Conservation (phyloP, 345 rosid genomes). For the Streptanthus diversifolius region DNA sequence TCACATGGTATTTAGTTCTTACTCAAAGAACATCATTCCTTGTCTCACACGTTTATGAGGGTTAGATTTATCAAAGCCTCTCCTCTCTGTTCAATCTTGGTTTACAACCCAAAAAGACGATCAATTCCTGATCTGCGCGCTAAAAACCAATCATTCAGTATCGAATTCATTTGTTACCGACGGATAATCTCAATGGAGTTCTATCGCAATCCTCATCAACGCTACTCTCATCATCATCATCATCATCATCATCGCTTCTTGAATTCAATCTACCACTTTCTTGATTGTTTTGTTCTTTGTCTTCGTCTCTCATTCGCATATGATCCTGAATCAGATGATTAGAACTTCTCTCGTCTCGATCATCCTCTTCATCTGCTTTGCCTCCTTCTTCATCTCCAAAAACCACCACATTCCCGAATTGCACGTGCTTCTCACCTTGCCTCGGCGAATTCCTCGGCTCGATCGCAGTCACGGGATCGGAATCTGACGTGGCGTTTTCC, state of each 20-base stretch:
- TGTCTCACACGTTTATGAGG: constrained; percentile 25
- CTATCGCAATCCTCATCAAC: constrained; percentile 21
- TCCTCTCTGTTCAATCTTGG: constrained; percentile 8
- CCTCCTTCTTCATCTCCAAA: constrained; percentile 28
- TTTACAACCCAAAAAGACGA: constrained; percentile 3
- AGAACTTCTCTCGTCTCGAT: background rate
- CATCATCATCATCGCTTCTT: constrained; percentile 20
- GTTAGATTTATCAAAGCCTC: background rate
- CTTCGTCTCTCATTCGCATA: background rate
- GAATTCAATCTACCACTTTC: constrained; percentile 12
- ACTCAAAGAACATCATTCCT: constrained; percentile 22
- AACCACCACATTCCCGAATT: constrained; percentile 46
- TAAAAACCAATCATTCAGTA: background rate
- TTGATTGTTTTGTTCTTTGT: background rate
- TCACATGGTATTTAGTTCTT: constrained; percentile 21
- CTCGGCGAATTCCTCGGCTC: constrained; percentile 4
- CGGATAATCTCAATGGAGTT: constrained; percentile 26
- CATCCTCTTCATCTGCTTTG: background rate
- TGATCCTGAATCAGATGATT: constrained; percentile 15
- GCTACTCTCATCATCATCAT: constrained; percentile 11
- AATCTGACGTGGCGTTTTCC: constrained; percentile 5
- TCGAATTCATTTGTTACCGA: constrained; percentile 15
- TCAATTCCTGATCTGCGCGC: constrained; percentile 10
- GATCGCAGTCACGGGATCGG: background rate
- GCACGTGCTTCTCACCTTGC: constrained; percentile 44